Percentiles rank a stretch among this genome's conserved stretches.
Evolutionary conservation across 2,329 filamentous ascomycete species (phyloP).

Genomic region (Aspergillus persii): DNA sequence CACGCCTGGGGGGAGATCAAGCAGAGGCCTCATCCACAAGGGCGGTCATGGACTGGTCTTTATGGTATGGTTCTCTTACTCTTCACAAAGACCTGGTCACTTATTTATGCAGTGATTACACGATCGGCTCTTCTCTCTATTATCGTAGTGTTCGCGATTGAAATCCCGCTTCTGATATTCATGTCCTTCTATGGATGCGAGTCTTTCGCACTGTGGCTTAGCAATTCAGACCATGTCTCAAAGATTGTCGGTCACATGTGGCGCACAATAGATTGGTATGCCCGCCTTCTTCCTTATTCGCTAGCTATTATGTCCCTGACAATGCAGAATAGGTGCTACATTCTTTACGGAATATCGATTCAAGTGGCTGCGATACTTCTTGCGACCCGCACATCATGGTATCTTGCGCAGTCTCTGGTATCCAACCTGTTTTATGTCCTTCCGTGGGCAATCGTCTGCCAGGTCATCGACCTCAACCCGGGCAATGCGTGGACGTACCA

Average conservation of each 20-base stretch:
- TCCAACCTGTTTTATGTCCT: constrained; percentile 69
- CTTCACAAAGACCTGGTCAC: no score
- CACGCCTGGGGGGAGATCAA: constrained; percentile 60
- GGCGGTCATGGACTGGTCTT: no score
- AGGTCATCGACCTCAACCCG: constrained; percentile 6
- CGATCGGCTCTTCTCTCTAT: no score
- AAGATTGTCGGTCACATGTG: constrained; percentile 56
- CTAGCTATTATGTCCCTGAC: background rate
- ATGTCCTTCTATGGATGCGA: no score
- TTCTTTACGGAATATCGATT: constrained; percentile 65
- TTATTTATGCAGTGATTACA: no score
- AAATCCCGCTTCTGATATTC: no score
- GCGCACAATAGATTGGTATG: constrained; percentile 30
- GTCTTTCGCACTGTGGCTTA: no score
- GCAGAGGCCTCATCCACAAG: no score
- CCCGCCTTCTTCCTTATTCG: no score
- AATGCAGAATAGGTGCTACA: constrained; percentile 55
- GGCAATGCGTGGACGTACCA: constrained; percentile 21
- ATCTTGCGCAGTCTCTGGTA: constrained; percentile 63
- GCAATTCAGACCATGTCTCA: no score
- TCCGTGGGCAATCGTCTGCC: constrained; percentile 64
- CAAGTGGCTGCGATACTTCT: constrained; percentile 63
- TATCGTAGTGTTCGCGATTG: no score
- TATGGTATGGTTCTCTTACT: no score
- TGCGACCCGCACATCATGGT: constrained; percentile 64